Evolutionary conservation across 2,329 filamentous ascomycete genomes (phyloP).

Genomic region (Colletotrichum australisinense): DNA sequence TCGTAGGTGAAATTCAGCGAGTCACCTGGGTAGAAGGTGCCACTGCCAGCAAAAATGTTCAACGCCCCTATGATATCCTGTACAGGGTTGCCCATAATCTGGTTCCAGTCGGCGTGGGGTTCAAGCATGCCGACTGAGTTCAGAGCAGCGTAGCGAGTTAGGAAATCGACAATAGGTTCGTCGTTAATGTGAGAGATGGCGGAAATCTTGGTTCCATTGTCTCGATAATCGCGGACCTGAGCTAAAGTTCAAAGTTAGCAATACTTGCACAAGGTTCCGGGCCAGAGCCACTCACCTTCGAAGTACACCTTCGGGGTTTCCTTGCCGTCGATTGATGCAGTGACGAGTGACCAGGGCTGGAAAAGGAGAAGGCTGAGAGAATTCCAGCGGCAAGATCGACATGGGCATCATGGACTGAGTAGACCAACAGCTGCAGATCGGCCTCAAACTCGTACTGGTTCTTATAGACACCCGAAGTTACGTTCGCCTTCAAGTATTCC

Average conservation of each 20-base stretch:
- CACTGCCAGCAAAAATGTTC: constrained; percentile 16
- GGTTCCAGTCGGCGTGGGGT: constrained; percentile 30
- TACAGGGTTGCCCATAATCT: constrained; percentile 21
- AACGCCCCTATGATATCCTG: constrained; percentile 10
- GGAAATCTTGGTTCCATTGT: constrained; percentile 9
- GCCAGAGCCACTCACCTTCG: background rate
- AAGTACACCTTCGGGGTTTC: constrained; percentile 26
- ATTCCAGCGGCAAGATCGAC: constrained; percentile 14
- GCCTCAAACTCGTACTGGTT: constrained; percentile 29
- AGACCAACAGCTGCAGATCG: constrained; percentile 11
- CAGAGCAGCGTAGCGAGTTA: constrained; percentile 9
- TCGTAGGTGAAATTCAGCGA: constrained; percentile 25
- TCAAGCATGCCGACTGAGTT: constrained; percentile 26
- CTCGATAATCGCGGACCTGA: constrained; percentile 4
- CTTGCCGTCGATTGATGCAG: constrained; percentile 23
- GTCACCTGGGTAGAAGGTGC: constrained; percentile 24
- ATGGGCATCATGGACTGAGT: constrained; percentile 23
- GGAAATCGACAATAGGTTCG: constrained; percentile 3
- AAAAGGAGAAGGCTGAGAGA: constrained; percentile 25
- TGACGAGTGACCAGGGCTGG: constrained; percentile 12
- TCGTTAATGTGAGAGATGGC: constrained; percentile 24
- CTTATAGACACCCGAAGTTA: constrained; percentile 10
- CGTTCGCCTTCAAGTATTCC: constrained; percentile 10
- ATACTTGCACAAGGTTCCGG: too few species aligned
- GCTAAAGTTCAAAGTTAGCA: background rate